phyloP scores from a whole-genome alignment of 2,329 filamentous ascomycete species.

The Penicillium sp. region DNA sequence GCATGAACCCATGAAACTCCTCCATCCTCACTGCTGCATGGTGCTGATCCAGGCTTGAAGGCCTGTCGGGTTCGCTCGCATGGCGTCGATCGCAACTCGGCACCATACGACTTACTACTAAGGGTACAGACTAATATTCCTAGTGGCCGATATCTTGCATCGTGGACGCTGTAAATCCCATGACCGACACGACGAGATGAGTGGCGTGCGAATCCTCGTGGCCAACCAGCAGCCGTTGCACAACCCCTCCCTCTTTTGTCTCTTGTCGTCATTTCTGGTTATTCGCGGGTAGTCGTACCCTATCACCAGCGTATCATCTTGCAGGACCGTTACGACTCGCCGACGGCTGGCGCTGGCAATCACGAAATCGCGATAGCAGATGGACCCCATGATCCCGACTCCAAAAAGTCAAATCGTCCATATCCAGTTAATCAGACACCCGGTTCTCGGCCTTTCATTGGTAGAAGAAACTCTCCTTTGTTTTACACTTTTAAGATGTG shows the following conservation, averaged over 20 bases:
- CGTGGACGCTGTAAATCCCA: slow-evolving; percentile 18
- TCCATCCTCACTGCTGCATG: slow-evolving; percentile 13
- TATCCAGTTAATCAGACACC: not conserved
- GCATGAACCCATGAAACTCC: not conserved
- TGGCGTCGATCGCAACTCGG: slow-evolving; percentile 20
- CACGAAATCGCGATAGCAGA: not conserved
- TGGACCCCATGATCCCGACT: slow-evolving; percentile 23
- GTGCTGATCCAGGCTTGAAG: slow-evolving; percentile 12
- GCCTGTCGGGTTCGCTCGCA: slow-evolving; percentile 20
- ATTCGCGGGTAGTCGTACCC: slow-evolving; percentile 16
- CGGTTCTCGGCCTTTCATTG: not conserved
- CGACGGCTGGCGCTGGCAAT: slow-evolving; percentile 7
- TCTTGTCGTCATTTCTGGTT: slow-evolving; percentile 10
- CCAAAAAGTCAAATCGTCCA: not conserved
- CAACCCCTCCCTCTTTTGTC: slow-evolving; percentile 11
- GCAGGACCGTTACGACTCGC: slow-evolving; percentile 16
- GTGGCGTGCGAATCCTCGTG: slow-evolving; percentile 29
- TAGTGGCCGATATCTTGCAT: slow-evolving; percentile 6
- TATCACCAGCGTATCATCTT: slow-evolving; percentile 24
- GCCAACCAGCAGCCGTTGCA: slow-evolving; percentile 26
- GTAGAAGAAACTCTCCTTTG: not conserved
- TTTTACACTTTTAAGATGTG: not conserved
- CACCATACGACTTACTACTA: not conserved
- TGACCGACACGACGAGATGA: slow-evolving; percentile 20
- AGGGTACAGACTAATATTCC: not conserved